Conservation (phyloP, 306 rosid species). For the Cicer arietinum region DNA sequence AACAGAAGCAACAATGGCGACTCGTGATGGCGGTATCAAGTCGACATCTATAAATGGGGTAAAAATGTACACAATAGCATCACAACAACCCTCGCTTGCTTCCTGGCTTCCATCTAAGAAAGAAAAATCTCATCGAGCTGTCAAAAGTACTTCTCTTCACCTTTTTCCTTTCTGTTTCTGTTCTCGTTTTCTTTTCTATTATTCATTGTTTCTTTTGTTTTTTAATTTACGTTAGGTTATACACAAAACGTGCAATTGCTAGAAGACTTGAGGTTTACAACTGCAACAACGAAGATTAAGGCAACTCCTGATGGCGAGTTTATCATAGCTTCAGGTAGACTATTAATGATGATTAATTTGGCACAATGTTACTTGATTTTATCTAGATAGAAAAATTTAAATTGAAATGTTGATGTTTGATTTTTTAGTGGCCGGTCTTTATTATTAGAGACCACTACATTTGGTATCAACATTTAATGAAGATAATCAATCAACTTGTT, state of each 20-base stretch:
- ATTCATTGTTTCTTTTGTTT: constrained; percentile 9
- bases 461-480: constrained; percentile 2
- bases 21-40: constrained; percentile 69
- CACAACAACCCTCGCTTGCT: constrained; percentile 81
- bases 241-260: constrained; percentile 68
- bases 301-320: constrained; percentile 88
- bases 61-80: constrained; percentile 71
- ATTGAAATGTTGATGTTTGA: not conserved
- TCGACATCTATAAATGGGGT: constrained; percentile 78
- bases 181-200: not conserved
- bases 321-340: constrained; percentile 67
- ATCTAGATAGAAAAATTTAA: not conserved
- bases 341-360: not conserved
- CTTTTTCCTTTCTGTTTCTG: not conserved
- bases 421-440: not conserved
- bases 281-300: constrained; percentile 85
- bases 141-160: constrained; percentile 51
- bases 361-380: not conserved
- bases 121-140: constrained; percentile 64
- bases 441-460: not conserved
- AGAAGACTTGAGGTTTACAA: constrained; percentile 80
- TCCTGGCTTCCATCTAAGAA: constrained; percentile 78
- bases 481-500: not conserved
- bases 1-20: constrained; percentile 57
- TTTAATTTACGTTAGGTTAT: constrained; percentile 56